A percentile compares a stretch with the other conserved stretches of the same genome.
These are phyloP conservation scores for Xylaria hypoxylon DNA, from an alignment of 2,329 filamentous ascomycete genomes.

Conservation along the genomic window DNA sequence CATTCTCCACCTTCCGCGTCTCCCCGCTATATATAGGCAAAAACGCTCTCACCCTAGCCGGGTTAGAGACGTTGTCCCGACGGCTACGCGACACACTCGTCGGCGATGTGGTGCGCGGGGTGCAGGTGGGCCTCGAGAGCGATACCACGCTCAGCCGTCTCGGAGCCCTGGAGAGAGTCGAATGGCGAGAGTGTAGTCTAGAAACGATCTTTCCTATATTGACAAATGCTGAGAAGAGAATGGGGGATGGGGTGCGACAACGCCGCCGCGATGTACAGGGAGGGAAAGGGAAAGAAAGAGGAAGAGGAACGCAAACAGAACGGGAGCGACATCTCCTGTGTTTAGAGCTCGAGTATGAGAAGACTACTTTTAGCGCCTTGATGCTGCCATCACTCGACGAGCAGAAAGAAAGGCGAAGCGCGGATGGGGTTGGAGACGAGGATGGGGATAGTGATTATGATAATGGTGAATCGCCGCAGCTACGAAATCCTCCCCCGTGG, in stretches of 20 bases:
- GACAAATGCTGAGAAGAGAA: conserved; percentile 35
- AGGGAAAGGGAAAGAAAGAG: conserved; percentile 11
- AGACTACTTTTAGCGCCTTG: conserved; percentile 62
- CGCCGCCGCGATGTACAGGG: conserved; percentile 20
- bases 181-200: conserved; percentile 59
- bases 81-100: conserved; percentile 66
- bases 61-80: conserved; percentile 59
- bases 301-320: background rate
- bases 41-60: conserved; percentile 52
- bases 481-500: conserved; percentile 39
- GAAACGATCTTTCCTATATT: conserved; percentile 46
- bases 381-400: conserved; percentile 57
- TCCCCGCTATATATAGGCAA: conserved; percentile 65
- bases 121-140: conserved; percentile 59
- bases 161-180: conserved; percentile 60
- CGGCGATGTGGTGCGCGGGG: conserved; percentile 70
- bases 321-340: conserved; percentile 49
- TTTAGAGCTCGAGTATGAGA: conserved; percentile 66
- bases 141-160: conserved; percentile 55
- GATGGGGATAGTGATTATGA: conserved; percentile 11
- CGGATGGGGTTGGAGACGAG: background rate
- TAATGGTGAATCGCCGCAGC: background rate
- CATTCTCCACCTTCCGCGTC: conserved; percentile 67
- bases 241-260: conserved; percentile 24
- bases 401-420: background rate